These are phyloP conservation scores for Aspergillus ibericus DNA, from an alignment of 2,329 filamentous ascomycete species.

Conservation along the genomic window DNA sequence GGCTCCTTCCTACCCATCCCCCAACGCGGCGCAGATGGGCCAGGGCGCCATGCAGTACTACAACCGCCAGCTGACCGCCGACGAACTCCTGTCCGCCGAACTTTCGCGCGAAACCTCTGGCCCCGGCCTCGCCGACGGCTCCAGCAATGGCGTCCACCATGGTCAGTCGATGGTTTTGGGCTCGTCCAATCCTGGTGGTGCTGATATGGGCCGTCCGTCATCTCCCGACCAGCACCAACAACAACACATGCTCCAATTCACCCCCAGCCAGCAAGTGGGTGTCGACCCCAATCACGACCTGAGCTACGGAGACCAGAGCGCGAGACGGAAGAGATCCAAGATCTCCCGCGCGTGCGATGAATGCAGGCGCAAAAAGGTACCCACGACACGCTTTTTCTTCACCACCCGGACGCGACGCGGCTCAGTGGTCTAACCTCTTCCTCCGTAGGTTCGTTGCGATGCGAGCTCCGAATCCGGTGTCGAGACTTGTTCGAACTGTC, in stretches of 20 bases:
- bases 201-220: slow-evolving; percentile 39
- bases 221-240: slow-evolving; percentile 42
- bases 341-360: slow-evolving; percentile 88
- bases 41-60: slow-evolving; percentile 47
- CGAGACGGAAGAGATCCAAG: slow-evolving; percentile 76
- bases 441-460: slow-evolving; percentile 72
- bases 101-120: slow-evolving; percentile 48
- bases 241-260: slow-evolving; percentile 44
- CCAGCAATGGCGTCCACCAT: slow-evolving; percentile 43
- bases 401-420: slow-evolving; percentile 16
- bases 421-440: slow-evolving; percentile 21
- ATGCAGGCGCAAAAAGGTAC: slow-evolving; percentile 77
- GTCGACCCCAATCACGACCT: slow-evolving; percentile 49
- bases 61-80: slow-evolving; percentile 47
- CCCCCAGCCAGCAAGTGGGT: slow-evolving; percentile 45
- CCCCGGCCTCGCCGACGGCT: slow-evolving; percentile 43
- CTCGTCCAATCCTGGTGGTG: slow-evolving; percentile 34
- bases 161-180: slow-evolving; percentile 42
- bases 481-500: slow-evolving; percentile 77
- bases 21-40: slow-evolving; percentile 45
- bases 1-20: slow-evolving; percentile 46
- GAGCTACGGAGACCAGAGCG: slow-evolving; percentile 60
- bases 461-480: slow-evolving; percentile 71
- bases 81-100: slow-evolving; percentile 51
- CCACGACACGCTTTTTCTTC: slow-evolving; percentile 14